A percentile compares a stretch with the other conserved stretches of the same genome.
These are phyloP conservation scores for Penicillium fuscoglaucum DNA, from an alignment of 2,329 filamentous ascomycete species.

Conservation along the genomic window DNA sequence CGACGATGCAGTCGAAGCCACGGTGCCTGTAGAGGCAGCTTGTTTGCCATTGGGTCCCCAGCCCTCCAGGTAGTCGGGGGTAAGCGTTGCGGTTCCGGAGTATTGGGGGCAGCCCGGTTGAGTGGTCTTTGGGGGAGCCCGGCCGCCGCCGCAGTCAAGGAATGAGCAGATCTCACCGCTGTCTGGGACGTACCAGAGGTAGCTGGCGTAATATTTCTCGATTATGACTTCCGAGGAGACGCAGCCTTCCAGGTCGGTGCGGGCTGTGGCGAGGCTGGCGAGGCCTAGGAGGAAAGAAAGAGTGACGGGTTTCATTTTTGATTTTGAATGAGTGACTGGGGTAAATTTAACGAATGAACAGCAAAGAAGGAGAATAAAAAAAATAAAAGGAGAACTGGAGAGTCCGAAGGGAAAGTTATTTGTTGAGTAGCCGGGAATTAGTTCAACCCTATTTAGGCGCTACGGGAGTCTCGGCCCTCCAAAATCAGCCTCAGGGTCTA, in stretches of 20 bases:
- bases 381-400: background rate
- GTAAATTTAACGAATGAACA: constrained; percentile 10
- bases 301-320: constrained; percentile 25
- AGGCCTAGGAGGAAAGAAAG: constrained; percentile 22
- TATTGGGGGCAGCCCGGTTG: constrained; percentile 58
- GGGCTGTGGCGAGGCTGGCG: constrained; percentile 18
- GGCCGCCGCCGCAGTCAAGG: constrained; percentile 67
- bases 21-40: constrained; percentile 16
- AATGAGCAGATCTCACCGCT: constrained; percentile 65
- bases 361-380: background rate
- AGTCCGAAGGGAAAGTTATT: background rate
- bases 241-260: constrained; percentile 29
- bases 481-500: background rate
- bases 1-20: constrained; percentile 12
- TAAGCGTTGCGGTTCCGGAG: constrained; percentile 26
- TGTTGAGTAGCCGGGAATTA: background rate
- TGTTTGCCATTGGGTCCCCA: constrained; percentile 25
- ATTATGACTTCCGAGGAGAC: constrained; percentile 28
- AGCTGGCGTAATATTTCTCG: constrained; percentile 27
- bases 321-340: constrained; percentile 2
- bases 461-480: background rate
- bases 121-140: constrained; percentile 63
- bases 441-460: background rate
- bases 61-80: constrained; percentile 25
- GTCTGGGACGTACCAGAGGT: constrained; percentile 60